Conservation (phyloP, 768 basidiomycete species). For the Clitopilus passeckerianus region DNA sequence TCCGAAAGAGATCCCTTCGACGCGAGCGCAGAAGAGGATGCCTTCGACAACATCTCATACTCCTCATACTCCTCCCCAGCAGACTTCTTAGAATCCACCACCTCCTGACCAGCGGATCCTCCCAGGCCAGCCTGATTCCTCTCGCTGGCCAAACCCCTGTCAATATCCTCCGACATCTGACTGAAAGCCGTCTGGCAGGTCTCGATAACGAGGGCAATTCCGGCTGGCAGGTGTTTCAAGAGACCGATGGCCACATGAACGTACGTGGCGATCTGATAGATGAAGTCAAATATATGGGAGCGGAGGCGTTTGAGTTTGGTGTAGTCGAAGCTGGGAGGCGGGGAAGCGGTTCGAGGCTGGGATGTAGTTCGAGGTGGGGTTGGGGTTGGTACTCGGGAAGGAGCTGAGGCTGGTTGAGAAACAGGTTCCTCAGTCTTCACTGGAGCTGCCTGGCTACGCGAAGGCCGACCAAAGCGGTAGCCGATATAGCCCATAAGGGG, state of each 20-base stretch:
- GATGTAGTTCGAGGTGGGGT: not conserved
- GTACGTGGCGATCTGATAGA: no score
- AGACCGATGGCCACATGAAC: no score
- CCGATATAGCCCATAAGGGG: not conserved
- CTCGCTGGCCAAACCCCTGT: no score
- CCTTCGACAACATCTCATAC: not conserved
- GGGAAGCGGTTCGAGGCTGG: no score
- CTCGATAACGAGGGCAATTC: no score
- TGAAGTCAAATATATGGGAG: no score
- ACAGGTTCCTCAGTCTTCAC: not conserved
- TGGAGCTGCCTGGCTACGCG: not conserved
- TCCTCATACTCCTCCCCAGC: not conserved
- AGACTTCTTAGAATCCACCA: not conserved
- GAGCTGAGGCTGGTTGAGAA: not conserved
- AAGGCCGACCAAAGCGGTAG: not conserved
- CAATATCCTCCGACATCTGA: no score
- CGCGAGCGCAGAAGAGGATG: not conserved
- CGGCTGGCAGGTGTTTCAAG: no score
- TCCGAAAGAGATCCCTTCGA: not conserved
- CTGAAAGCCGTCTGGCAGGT: no score
- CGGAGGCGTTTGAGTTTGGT: no score
- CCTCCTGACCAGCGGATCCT: not conserved
- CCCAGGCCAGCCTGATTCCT: not conserved
- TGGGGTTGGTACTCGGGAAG: not conserved
- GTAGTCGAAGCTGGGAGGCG: no score